Evolutionary conservation across 805 yeast genomes (phyloP), one percentile per base, ranked within the genome.

Genomic region (Lachancea cidri): DNA sequence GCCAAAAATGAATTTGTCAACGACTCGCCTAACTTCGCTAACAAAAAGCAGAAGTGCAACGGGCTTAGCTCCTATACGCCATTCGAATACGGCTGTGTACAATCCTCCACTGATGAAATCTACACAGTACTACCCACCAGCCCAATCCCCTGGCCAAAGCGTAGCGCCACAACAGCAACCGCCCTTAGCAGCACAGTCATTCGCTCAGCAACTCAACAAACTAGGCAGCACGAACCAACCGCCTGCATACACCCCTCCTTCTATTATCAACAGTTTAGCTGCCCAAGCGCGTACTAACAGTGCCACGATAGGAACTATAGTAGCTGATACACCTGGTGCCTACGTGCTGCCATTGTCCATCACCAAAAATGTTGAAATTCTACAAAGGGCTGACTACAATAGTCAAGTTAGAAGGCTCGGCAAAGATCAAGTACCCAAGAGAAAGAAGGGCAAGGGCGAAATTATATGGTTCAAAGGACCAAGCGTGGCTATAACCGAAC

Each of bases 381-480:
- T 71, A 24, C 67, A 60, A 32, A 55, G 60, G 29, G 54, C 62
- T 29, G 67, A 68, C 39, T 57, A 60, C 32, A 45, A 41, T 17
- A 56, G 49, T 24, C 53, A 54, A 32, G 34, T 46, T 7, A 55
- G 57, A 42, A 43, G 58, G 29, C 33, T 45, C 16, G 49, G 54
- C 18, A 53, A 51, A 35, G 55, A 52, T 14, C 55, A 55, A 33
- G 44, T 53, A 13, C 48, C 47, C 20, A 41, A 38, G 17, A 47
- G 50, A 36, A 54, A 52, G 35, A 50, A 48, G 17, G 46, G 48
- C 16, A 47, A 54, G 29, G 69, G 68, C 11, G 77, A 78, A 29
- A 52, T 77, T 13, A 57, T 83, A 14, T 83, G 88, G 85, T 82
- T 76, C 58, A 71, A 81, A 52, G 77, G 85, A 0, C 83, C 88